phyloP scores from a whole-genome alignment of 2,329 filamentous ascomycete genomes.

The Venturia aucupariae region DNA sequence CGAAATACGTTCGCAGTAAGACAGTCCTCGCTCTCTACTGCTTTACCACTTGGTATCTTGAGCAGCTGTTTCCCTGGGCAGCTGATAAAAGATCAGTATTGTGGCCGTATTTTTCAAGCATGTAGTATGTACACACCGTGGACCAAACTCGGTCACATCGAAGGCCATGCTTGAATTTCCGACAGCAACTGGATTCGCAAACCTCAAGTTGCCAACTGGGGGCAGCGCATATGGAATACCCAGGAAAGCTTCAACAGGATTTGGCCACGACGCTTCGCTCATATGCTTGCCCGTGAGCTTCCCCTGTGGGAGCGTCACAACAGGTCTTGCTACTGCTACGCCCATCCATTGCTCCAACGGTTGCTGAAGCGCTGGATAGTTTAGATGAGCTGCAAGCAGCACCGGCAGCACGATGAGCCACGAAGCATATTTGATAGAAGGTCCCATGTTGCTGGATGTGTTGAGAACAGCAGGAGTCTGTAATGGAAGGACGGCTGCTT shows the following conservation, averaged over 20 bases:
- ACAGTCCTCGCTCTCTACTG: slow-evolving; percentile 36
- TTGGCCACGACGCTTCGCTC: neutral
- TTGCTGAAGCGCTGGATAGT: neutral
- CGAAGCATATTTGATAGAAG: neutral
- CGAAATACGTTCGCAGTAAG: slow-evolving; percentile 52
- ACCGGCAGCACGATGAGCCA: neutral
- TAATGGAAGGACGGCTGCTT: neutral
- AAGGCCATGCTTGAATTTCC: slow-evolving; percentile 19
- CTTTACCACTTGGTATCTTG: slow-evolving; percentile 33
- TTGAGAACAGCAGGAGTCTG: neutral
- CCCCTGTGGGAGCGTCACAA: neutral
- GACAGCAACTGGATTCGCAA: slow-evolving; percentile 49
- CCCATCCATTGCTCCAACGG: neutral
- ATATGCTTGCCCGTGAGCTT: neutral
- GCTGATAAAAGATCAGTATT: slow-evolving; percentile 36
- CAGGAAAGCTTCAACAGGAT: slow-evolving; percentile 20
- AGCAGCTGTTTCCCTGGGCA: slow-evolving; percentile 41
- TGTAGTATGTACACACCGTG: slow-evolving; percentile 14
- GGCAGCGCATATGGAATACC: slow-evolving; percentile 53
- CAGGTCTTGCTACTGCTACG: neutral
- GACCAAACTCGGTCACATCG: slow-evolving; percentile 19
- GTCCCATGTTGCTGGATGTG: neutral
- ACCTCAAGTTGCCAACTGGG: slow-evolving; percentile 49
- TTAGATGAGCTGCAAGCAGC: neutral
- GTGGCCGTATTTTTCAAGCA: neutral